A percentile compares a stretch with the other conserved stretches of the same genome.
Evolutionary conservation across 2,329 filamentous ascomycete species (phyloP).

Genomic region (Colletotrichum sp.): DNA sequence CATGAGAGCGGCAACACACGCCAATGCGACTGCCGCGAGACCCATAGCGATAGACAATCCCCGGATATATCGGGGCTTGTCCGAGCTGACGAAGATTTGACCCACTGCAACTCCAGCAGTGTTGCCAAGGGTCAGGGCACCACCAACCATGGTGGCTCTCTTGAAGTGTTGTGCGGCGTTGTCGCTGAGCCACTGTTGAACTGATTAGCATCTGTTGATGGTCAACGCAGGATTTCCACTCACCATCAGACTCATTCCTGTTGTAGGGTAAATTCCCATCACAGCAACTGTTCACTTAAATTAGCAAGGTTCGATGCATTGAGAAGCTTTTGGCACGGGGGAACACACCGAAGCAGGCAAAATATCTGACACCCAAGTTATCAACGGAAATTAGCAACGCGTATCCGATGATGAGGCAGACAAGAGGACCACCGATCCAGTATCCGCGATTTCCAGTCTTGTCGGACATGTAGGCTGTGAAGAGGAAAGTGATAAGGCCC

Average conservation of each 20-base stretch:
- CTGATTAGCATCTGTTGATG: constrained; percentile 22
- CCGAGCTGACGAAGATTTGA: constrained; percentile 42
- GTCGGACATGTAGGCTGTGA: constrained; percentile 31
- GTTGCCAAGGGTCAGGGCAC: constrained; percentile 52
- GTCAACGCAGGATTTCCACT: neutral
- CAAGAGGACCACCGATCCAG: constrained; percentile 25
- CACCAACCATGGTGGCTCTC: constrained; percentile 49
- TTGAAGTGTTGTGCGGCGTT: constrained; percentile 53
- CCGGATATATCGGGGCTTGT: constrained; percentile 32
- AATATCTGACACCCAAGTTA: constrained; percentile 30
- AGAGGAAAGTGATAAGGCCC: constrained; percentile 26
- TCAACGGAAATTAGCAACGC: constrained; percentile 30
- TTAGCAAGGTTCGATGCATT: neutral
- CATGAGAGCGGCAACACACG: constrained; percentile 29
- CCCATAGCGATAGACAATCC: constrained; percentile 33
- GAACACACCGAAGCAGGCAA: constrained; percentile 35
- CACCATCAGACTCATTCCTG: neutral
- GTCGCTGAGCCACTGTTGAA: constrained; percentile 45
- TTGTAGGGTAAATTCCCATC: constrained; percentile 20
- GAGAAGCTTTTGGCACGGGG: constrained; percentile 20
- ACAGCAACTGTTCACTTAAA: constrained; percentile 5
- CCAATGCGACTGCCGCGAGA: constrained; percentile 28
- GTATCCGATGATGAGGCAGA: constrained; percentile 34
- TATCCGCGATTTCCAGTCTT: constrained; percentile 25
- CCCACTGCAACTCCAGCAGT: constrained; percentile 52